phyloP scores from a whole-genome alignment of 495 filamentous ascomycete genomes.

The Aspergillus heteromorphus region DNA sequence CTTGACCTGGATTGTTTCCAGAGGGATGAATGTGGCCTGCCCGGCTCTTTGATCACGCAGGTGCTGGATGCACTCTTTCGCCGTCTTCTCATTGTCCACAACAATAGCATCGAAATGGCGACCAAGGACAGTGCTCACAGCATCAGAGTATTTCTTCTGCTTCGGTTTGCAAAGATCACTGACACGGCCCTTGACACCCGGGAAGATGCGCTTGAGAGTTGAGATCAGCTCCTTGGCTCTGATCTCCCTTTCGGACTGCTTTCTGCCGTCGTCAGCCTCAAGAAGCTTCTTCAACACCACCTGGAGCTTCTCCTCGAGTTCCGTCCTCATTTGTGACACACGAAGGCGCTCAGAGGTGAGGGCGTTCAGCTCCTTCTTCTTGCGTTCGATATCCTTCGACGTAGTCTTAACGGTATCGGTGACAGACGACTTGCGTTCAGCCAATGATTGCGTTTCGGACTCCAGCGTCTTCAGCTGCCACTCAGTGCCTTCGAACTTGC shows the following conservation, averaged over 20 bases:
- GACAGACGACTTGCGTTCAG: conserved; percentile 57
- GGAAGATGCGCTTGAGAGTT: conserved; percentile 84
- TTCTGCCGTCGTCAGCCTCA: conserved; percentile 75
- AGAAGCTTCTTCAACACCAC: conserved; percentile 72
- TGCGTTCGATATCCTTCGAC: conserved; percentile 71
- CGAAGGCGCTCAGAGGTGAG: conserved; percentile 79
- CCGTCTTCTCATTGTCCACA: conserved; percentile 94
- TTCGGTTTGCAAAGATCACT: conserved; percentile 92
- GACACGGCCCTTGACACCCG: conserved; percentile 83
- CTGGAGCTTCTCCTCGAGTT: conserved; percentile 85
- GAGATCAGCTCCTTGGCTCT: conserved; percentile 72
- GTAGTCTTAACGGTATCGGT: conserved; percentile 59
- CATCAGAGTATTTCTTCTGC: conserved; percentile 91
- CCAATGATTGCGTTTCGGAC: conserved; percentile 62
- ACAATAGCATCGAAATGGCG: conserved; percentile 90
- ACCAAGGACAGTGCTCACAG: conserved; percentile 86
- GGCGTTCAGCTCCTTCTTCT: conserved; percentile 85
- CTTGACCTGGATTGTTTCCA: conserved; percentile 95
- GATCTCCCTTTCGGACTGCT: conserved; percentile 76
- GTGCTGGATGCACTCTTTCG: conserved; percentile 89
- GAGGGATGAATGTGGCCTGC: conserved; percentile 85
- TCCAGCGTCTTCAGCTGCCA: conserved; percentile 68
- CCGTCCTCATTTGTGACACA: conserved; percentile 70
- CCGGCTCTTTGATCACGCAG: conserved; percentile 81
- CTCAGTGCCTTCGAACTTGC: conserved; percentile 75